Base-by-base conservation (phyloP, 345 rosid genomes). In the Camelina hispida region DNA sequence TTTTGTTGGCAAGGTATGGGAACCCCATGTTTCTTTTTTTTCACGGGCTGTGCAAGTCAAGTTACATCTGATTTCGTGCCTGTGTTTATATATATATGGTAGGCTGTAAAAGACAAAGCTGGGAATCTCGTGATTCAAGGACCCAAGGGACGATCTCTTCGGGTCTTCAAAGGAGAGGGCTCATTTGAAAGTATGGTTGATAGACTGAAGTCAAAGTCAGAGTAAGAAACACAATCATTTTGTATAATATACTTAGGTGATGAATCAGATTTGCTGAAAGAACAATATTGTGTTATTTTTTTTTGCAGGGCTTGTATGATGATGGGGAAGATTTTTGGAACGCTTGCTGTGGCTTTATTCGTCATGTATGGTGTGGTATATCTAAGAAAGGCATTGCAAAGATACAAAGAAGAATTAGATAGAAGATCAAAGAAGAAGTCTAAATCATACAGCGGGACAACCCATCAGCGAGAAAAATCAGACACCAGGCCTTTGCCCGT, bases 151-250 rank as follows among this genome's bases (percentile, higher is more conserved):
- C 25, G 9, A 7, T 3, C 48, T 61, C 22, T 61, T 3, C 7
- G 12, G 67, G 42, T 69, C 55, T 69, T 30, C 15, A 1, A 6
- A 10, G 63, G 55, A 32, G 65, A 69, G 16, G 65, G 15, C 12
- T 53, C 51, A 14, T 68, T 68, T 68, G 62, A 68, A 10, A 6
- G n/a, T 15, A 68, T 68, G 72, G 38, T 68, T 54, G 51, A 8
- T 34, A 3, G 22, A 3, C 2, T 54, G 51, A 54, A 38, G 62
- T 38, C 74, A 13, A 9, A 30, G 20, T 57, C 65, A 30, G 74
- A 69, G 74, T 69, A 69, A 30, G 55, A 56, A 40, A 56, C 14
- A n/a, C n/a, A n/a, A n/a, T n/a, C n/a, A n/a, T n/a, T n/a, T n/a
- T n/a, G n/a, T n/a, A n/a, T n/a, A n/a, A n/a, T n/a, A n/a, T n/a